Percentiles rank a stretch among this genome's conserved stretches.
Evolutionary conservation across 2,329 filamentous ascomycete species (phyloP).

Genomic region (Helotiales sp.): DNA sequence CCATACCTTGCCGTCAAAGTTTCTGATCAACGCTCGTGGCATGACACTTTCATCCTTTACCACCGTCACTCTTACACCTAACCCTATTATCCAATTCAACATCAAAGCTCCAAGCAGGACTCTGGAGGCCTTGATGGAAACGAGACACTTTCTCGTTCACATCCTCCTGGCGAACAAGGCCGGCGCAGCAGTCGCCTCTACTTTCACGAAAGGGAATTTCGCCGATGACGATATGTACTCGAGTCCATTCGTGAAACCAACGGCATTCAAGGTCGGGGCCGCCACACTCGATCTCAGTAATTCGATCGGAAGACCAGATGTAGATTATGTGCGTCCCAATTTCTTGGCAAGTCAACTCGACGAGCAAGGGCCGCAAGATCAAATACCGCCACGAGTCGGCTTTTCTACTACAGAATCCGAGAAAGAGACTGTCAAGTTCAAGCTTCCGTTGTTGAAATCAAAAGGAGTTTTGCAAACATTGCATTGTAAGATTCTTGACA

Average conservation of each 20-base stretch:
- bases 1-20: not conserved
- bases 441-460: not conserved
- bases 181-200: constrained; percentile 27
- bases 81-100: constrained; percentile 36
- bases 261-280: not conserved
- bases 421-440: not conserved
- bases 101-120: constrained; percentile 33
- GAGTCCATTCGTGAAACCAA: not conserved
- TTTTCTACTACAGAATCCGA: too few species aligned
- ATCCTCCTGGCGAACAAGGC: constrained; percentile 19
- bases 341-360: not conserved
- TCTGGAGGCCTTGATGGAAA: constrained; percentile 23
- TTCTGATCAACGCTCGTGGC: constrained; percentile 15
- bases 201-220: constrained; percentile 16
- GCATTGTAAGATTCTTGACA: not conserved
- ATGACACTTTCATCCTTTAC: constrained; percentile 38
- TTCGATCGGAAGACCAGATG: not conserved
- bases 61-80: constrained; percentile 31
- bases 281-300: not conserved
- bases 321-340: not conserved
- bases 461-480: not conserved
- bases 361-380: not conserved
- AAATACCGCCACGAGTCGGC: too few species aligned
- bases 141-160: constrained; percentile 28
- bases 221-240: not conserved